phyloP scores from a whole-genome alignment of 192 early-diverging fungal species.

The Cladochytrium replicatum region DNA sequence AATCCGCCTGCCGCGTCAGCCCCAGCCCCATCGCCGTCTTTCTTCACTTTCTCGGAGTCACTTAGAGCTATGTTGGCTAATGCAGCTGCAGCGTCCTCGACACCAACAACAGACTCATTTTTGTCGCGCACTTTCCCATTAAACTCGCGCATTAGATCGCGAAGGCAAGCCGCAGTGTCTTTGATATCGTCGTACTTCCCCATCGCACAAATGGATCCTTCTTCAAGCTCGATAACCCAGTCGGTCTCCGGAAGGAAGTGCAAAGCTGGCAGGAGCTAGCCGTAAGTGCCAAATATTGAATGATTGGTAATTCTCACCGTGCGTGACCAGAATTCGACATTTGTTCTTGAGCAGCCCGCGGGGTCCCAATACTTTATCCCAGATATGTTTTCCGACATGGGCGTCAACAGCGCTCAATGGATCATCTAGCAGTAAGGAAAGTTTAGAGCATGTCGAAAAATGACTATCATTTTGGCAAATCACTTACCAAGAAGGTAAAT shows the following conservation, averaged over 20 bases:
- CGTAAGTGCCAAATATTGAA: conserved; percentile 21
- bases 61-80: conserved; percentile 3
- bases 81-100: conserved; percentile 3
- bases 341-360: conserved; percentile 72
- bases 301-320: conserved; percentile 1
- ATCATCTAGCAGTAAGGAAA: conserved; percentile 19
- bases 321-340: conserved; percentile 65
- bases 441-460: not conserved
- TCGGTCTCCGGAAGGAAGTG: conserved; percentile 62
- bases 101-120: conserved; percentile 6
- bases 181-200: conserved; percentile 63
- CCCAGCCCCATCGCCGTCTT: not conserved
- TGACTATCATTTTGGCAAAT: too few relatives aligned
- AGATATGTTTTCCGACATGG: conserved; percentile 69
- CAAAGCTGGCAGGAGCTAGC: conserved; percentile 57
- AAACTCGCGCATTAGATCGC: conserved; percentile 63
- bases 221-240: conserved; percentile 57
- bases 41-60: not conserved
- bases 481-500: conserved; percentile 69
- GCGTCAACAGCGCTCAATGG: conserved; percentile 55
- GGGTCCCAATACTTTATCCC: conserved; percentile 80
- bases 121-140: conserved; percentile 44
- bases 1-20: not conserved
- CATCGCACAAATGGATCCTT: conserved; percentile 59
- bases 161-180: conserved; percentile 45